These are phyloP conservation scores for Globisporangium perplexum DNA, from an alignment of 352 stramenopile genomes.

Conservation along the genomic window DNA sequence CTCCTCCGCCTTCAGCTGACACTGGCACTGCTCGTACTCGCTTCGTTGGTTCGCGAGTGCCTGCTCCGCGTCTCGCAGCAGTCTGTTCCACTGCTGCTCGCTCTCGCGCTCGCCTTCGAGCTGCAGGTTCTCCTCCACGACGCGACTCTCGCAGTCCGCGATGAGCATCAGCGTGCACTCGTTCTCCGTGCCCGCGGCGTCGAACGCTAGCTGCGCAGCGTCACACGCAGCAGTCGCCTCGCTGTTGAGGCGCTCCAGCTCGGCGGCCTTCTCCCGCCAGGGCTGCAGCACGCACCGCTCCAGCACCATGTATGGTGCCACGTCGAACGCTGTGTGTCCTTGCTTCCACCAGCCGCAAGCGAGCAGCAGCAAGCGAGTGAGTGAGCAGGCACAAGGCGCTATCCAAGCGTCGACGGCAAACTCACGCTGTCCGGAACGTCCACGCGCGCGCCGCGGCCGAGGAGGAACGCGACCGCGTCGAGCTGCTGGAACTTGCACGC, in stretches of 20 bases:
- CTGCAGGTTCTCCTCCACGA: conserved; percentile 17
- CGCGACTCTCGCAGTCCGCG: conserved; percentile 28
- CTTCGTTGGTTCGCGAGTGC: conserved; percentile 14
- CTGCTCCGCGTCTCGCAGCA: conserved; percentile 11
- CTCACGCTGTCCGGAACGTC: conserved; percentile 41
- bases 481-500: conserved; percentile 46
- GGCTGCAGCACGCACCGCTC: conserved; percentile 35
- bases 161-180: conserved; percentile 27
- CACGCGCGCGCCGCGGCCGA: conserved; percentile 27
- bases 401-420: no score
- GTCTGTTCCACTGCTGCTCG: conserved; percentile 24
- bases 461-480: conserved; percentile 27
- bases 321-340: conserved; percentile 39
- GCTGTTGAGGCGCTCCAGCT: conserved; percentile 14
- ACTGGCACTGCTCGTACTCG: conserved; percentile 15
- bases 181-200: conserved; percentile 13
- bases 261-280: conserved; percentile 14
- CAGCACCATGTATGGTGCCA: conserved; percentile 35
- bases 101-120: conserved; percentile 15
- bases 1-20: conserved; percentile 16
- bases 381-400: no score
- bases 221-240: conserved; percentile 15
- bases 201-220: conserved; percentile 11
- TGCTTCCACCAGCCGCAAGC: conserved; percentile 13
- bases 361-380: no score